Conservation (phyloP, 2,329 filamentous ascomycete genomes). For the Trichophyton mentagrophytes region DNA sequence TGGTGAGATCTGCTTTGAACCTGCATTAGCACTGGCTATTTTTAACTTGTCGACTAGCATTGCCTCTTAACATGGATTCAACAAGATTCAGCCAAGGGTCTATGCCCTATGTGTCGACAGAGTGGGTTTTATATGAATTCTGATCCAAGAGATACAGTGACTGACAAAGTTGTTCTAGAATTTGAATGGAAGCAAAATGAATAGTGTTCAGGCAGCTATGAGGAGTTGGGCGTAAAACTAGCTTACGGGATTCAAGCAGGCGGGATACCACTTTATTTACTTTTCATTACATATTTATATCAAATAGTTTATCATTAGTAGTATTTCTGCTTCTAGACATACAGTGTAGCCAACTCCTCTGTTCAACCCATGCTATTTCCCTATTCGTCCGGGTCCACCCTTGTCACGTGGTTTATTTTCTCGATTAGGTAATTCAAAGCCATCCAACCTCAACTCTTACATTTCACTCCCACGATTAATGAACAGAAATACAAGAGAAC, state of each 20-base stretch:
- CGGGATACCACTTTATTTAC: background rate
- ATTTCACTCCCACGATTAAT: background rate
- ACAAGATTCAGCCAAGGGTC: conserved; percentile 80
- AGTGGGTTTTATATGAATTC: conserved; percentile 41
- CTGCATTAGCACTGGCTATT: conserved; percentile 1
- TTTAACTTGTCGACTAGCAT: conserved; percentile 45
- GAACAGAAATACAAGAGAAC: background rate
- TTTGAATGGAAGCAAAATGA: conserved; percentile 41
- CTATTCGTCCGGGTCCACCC: too few species aligned
- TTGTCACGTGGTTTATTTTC: background rate
- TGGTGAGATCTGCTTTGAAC: conserved; percentile 44
- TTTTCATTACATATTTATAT: background rate
- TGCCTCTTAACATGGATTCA: conserved; percentile 95
- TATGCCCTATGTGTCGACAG: conserved; percentile 97
- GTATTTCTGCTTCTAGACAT: too few species aligned
- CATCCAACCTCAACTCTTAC: background rate
- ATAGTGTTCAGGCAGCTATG: background rate
- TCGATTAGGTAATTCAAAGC: background rate
- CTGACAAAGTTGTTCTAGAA: conserved; percentile 26
- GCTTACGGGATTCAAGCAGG: background rate
- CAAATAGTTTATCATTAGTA: too few species aligned
- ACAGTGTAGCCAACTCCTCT: too few species aligned
- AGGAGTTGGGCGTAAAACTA: background rate
- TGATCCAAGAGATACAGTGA: background rate
- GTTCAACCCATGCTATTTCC: too few species aligned